Evolutionary conservation across 2,329 filamentous ascomycete species (phyloP).

Genomic region (Xylariomycetidae sp.): DNA sequence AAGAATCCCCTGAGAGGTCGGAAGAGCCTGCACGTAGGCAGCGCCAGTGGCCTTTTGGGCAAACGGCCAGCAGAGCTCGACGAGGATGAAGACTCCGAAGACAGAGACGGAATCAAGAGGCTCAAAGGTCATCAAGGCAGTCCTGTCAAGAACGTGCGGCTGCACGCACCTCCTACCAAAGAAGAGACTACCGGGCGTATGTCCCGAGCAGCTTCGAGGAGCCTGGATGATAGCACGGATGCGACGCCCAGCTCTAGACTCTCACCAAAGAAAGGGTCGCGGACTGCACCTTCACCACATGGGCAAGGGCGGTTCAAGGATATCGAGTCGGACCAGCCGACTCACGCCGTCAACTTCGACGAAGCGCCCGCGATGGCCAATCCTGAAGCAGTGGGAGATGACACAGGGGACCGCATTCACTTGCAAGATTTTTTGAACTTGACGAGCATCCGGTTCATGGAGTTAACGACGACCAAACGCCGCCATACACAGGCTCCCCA

Average conservation of each 20-base stretch:
- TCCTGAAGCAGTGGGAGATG: slow-evolving; percentile 40
- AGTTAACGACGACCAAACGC: slow-evolving; percentile 91
- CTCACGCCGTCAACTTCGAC: slow-evolving; percentile 37
- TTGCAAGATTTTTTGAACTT: slow-evolving; percentile 90
- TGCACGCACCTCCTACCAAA: slow-evolving; percentile 63
- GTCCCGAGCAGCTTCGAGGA: slow-evolving; percentile 43
- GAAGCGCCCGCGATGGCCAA: slow-evolving; percentile 35
- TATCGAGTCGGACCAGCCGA: slow-evolving; percentile 41
- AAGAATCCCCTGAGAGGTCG: slow-evolving; percentile 60
- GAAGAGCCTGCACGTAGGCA: slow-evolving; percentile 72
- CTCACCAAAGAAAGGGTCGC: slow-evolving; percentile 41
- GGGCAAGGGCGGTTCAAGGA: slow-evolving; percentile 50
- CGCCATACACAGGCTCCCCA: slow-evolving; percentile 71
- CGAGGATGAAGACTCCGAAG: slow-evolving; percentile 52
- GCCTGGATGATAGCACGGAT: slow-evolving; percentile 33
- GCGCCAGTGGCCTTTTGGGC: slow-evolving; percentile 65
- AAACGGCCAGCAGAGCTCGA: slow-evolving; percentile 71
- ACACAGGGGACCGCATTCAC: slow-evolving; percentile 60
- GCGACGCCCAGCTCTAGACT: slow-evolving; percentile 35
- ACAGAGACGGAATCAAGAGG: slow-evolving; percentile 58
- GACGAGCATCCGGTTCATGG: slow-evolving; percentile 98
- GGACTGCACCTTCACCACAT: slow-evolving; percentile 48
- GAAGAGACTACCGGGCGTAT: slow-evolving; percentile 57
- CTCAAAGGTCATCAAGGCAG: slow-evolving; percentile 67
- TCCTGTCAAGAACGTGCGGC: slow-evolving; percentile 67